phyloP scores from a whole-genome alignment of 805 yeast species.

The Yarrowia alimentaria region DNA sequence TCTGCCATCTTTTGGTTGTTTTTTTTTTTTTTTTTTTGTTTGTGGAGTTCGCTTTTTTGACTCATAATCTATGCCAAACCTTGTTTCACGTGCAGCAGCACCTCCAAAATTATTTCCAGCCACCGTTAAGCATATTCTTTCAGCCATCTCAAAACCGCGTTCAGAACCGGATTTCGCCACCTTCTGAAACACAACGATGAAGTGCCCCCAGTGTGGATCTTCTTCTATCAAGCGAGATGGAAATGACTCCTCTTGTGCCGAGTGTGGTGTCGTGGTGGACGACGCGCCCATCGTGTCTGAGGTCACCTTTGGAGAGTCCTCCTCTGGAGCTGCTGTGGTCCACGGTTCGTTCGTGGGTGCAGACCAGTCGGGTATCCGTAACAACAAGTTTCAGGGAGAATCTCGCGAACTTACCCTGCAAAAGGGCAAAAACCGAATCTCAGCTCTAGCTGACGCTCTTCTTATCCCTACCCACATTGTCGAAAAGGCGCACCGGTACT shows the following conservation, averaged over 20 bases:
- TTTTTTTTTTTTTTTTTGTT: too few relatives aligned
- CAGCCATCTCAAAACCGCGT: background rate
- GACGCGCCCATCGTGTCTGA: conserved; percentile 95
- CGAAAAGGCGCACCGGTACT: conserved; percentile 87
- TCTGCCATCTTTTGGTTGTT: too few relatives aligned
- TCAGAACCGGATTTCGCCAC: background rate
- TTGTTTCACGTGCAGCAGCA: too few relatives aligned
- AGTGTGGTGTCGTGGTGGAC: conserved; percentile 84
- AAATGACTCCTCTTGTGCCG: conserved; percentile 47
- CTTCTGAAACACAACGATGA: conserved; percentile 6
- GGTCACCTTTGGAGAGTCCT: conserved; percentile 87
- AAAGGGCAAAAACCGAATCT: conserved; percentile 77
- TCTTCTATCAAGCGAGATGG: conserved; percentile 24
- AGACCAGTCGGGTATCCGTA: conserved; percentile 55
- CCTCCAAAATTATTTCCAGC: too few relatives aligned
- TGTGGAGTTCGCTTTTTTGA: too few relatives aligned
- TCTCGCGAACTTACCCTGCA: conserved; percentile 85
- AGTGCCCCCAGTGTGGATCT: conserved; percentile 23
- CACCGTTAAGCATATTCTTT: too few relatives aligned
- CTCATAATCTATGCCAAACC: too few relatives aligned
- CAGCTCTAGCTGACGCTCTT: conserved; percentile 74
- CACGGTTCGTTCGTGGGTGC: conserved; percentile 92
- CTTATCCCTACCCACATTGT: conserved; percentile 79
- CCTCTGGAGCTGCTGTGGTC: conserved; percentile 92
- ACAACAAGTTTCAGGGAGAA: conserved; percentile 45